Conservation (phyloP, 2,329 filamentous ascomycete genomes). For the Alternaria sp. region DNA sequence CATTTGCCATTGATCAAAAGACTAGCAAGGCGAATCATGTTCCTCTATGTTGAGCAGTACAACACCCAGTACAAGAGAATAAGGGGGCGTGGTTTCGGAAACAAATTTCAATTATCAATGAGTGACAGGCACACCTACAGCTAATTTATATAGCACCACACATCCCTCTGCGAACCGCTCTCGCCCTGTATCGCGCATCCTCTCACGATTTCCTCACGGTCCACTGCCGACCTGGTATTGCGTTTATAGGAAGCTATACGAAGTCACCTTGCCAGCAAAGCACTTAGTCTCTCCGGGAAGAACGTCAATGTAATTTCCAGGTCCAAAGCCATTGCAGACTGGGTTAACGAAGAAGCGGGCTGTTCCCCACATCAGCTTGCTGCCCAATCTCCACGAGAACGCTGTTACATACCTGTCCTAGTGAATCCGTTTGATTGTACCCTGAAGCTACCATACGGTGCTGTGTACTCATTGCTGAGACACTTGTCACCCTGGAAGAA, state of each 20-base stretch:
- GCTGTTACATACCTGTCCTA: slow-evolving; percentile 1
- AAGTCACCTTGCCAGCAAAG: not conserved
- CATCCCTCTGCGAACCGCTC: not conserved
- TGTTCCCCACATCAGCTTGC: not conserved
- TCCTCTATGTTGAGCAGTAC: not conserved
- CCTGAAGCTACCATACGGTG: slow-evolving; percentile 4
- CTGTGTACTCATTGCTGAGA: not conserved
- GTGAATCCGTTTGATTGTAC: not conserved
- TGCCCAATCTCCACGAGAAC: not conserved
- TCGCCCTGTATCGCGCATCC: not conserved
- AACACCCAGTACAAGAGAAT: not conserved
- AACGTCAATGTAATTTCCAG: not conserved
- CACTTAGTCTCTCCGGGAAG: not conserved
- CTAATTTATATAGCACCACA: not conserved
- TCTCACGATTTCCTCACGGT: not conserved
- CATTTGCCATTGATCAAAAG: not conserved
- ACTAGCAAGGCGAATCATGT: not conserved
- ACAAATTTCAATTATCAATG: not conserved
- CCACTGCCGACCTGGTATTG: not conserved
- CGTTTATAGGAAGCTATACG: slow-evolving; percentile 1
- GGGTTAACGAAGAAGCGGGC: slow-evolving; percentile 7
- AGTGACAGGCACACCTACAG: not conserved
- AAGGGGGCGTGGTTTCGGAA: not conserved
- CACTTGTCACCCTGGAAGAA: slow-evolving; percentile 8
- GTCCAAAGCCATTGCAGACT: slow-evolving; percentile 3